Percentiles rank a stretch among this genome's conserved stretches.
These are phyloP conservation scores for Saturnispora silvae DNA, from an alignment of 805 yeast genomes.

Conservation along the genomic window DNA sequence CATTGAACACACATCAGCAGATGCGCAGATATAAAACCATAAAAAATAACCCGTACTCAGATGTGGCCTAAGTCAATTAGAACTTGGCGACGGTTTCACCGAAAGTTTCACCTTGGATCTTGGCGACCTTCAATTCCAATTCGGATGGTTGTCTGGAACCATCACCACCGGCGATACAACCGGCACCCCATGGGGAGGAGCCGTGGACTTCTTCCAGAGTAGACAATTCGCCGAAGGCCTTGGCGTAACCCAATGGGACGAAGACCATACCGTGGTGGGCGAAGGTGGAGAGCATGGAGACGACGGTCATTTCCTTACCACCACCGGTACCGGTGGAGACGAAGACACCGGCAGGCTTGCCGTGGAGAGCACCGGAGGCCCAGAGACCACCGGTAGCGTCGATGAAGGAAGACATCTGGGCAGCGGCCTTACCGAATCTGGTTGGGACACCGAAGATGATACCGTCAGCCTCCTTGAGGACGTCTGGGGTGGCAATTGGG, in stretches of 20 bases:
- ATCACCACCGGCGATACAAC: constrained; percentile 64
- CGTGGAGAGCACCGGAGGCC: constrained; percentile 62
- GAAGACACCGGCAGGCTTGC: constrained; percentile 68
- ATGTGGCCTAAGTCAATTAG: too few species aligned
- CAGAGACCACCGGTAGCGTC: constrained; percentile 73
- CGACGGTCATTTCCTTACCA: constrained; percentile 68
- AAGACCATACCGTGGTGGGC: constrained; percentile 75
- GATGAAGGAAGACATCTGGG: constrained; percentile 69
- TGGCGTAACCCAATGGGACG: constrained; percentile 69
- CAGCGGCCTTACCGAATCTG: constrained; percentile 73
- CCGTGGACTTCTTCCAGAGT: constrained; percentile 63
- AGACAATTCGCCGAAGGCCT: constrained; percentile 41
- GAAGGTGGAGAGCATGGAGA: constrained; percentile 51
- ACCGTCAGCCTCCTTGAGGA: constrained; percentile 61
- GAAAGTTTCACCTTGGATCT: constrained; percentile 59
- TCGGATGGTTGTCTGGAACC: constrained; percentile 62
- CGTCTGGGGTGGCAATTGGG: constrained; percentile 54
- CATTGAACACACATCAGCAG: too few species aligned
- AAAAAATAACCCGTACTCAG: too few species aligned
- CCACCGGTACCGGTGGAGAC: constrained; percentile 75
- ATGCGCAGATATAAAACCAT: too few species aligned
- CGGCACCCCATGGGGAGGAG: constrained; percentile 83
- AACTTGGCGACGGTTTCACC: constrained; percentile 29
- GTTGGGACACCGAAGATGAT: constrained; percentile 81
- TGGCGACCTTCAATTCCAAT: constrained; percentile 54